Evolutionary conservation across 495 filamentous ascomycete species (phyloP).

Genomic region (Penicillium taxi): DNA sequence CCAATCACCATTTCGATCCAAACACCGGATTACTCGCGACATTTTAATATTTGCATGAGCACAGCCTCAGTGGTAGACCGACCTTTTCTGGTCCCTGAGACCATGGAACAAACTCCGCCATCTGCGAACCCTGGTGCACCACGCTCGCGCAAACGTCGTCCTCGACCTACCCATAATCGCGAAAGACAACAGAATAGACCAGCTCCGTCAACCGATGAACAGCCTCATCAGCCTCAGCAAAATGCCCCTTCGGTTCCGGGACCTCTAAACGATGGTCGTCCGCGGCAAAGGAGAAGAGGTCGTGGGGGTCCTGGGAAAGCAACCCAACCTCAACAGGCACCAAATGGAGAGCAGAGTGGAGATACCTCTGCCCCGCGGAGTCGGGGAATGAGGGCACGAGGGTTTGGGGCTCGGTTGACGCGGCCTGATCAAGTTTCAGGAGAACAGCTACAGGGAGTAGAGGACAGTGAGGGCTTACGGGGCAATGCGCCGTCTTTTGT

Average conservation of each 20-base stretch:
- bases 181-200: slow-evolving; percentile 10
- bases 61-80: slow-evolving; percentile 1
- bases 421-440: slow-evolving; percentile 20
- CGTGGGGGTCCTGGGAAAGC: slow-evolving; percentile 20
- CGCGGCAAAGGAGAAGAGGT: slow-evolving; percentile 25
- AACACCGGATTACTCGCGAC: not conserved
- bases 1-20: not conserved
- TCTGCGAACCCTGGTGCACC: slow-evolving; percentile 16
- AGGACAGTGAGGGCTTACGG: slow-evolving; percentile 20
- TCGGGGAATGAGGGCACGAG: slow-evolving; percentile 35
- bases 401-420: slow-evolving; percentile 48
- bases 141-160: slow-evolving; percentile 26
- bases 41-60: slow-evolving; percentile 12
- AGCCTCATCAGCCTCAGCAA: slow-evolving; percentile 5
- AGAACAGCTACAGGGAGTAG: slow-evolving; percentile 19
- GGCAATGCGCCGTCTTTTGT: slow-evolving; percentile 55
- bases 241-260: slow-evolving; percentile 3
- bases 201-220: slow-evolving; percentile 5
- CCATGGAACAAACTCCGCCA: slow-evolving; percentile 16
- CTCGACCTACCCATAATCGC: slow-evolving; percentile 25
- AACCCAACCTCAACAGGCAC: slow-evolving; percentile 14
- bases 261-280: slow-evolving; percentile 14
- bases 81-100: slow-evolving; percentile 4
- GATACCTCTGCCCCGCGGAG: slow-evolving; percentile 7
- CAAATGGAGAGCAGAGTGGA: slow-evolving; percentile 14